Evolutionary conservation across 176 grass and related monocot genomes (phyloP).

Genomic region (Eleusine indica): DNA sequence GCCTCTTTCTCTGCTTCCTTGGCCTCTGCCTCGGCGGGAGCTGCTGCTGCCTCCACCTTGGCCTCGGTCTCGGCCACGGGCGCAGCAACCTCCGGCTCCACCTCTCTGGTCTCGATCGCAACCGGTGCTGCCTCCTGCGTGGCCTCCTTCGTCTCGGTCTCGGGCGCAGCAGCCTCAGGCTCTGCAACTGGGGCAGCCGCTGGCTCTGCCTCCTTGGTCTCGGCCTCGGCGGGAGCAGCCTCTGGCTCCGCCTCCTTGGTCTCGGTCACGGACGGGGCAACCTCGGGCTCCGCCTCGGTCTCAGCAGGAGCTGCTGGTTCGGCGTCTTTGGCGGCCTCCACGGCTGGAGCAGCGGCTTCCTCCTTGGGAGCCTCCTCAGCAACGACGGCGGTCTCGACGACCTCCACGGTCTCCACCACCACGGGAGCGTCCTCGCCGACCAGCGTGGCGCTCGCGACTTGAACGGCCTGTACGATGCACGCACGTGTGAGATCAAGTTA

Average conservation of each 20-base stretch:
- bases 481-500: not conserved
- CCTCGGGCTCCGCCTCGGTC: not conserved
- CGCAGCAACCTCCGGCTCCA: not conserved
- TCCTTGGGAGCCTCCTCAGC: constrained; percentile 34
- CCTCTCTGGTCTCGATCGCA: constrained; percentile 13
- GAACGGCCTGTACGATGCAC: constrained; percentile 42
- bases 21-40: constrained; percentile 2
- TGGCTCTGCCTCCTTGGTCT: constrained; percentile 1
- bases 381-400: not conserved
- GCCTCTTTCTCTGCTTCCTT: not conserved
- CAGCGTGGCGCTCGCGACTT: constrained; percentile 18
- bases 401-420: constrained; percentile 20
- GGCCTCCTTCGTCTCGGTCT: not conserved
- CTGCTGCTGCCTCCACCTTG: not conserved
- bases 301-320: not conserved
- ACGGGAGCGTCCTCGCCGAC: constrained; percentile 48
- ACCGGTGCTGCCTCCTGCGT: not conserved
- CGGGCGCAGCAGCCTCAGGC: not conserved
- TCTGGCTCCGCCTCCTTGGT: constrained; percentile 1
- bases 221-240: not conserved
- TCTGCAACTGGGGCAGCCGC: not conserved
- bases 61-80: constrained; percentile 9
- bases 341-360: constrained; percentile 30
- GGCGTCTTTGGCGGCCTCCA: not conserved
- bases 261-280: constrained; percentile 3